A percentile compares a stretch with the other conserved stretches of the same genome.
These are phyloP conservation scores for Phaeosphaeriaceae sp. DNA, from an alignment of 2,329 filamentous ascomycete genomes.

Conservation along the genomic window DNA sequence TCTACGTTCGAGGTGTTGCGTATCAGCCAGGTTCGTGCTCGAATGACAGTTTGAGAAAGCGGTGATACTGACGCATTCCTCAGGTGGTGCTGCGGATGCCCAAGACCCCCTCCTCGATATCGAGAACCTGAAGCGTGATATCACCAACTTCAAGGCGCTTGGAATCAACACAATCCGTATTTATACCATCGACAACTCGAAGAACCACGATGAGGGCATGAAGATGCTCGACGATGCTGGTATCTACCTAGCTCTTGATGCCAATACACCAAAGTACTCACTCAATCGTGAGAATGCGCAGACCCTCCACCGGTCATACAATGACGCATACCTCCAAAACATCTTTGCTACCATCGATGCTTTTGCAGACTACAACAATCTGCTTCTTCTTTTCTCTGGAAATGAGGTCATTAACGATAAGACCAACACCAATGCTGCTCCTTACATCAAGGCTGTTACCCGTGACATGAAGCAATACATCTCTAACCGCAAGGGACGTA, in stretches of 20 bases:
- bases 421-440: conserved; percentile 68
- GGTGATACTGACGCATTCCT: conserved; percentile 13
- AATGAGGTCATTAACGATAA: conserved; percentile 78
- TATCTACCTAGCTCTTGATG: conserved; percentile 90
- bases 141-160: conserved; percentile 80
- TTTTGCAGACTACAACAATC: conserved; percentile 84
- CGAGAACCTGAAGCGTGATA: conserved; percentile 74
- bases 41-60: conserved; percentile 48
- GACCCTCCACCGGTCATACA: conserved; percentile 70
- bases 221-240: conserved; percentile 76
- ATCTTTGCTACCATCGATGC: conserved; percentile 81
- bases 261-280: conserved; percentile 87
- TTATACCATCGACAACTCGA: conserved; percentile 88
- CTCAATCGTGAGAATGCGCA: conserved; percentile 76
- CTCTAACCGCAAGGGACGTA: conserved; percentile 68
- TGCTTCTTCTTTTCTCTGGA: conserved; percentile 79
- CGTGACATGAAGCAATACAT: conserved; percentile 84
- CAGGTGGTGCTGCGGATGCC: conserved; percentile 50
- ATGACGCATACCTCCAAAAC: conserved; percentile 80
- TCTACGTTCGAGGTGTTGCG: conserved; percentile 67
- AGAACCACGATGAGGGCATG: conserved; percentile 86
- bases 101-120: conserved; percentile 78
- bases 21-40: conserved; percentile 65
- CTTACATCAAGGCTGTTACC: conserved; percentile 75
- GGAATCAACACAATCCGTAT: conserved; percentile 91